These are phyloP conservation scores for Fusarium oligoseptatum DNA, from an alignment of 2,329 filamentous ascomycete genomes.

Conservation along the genomic window DNA sequence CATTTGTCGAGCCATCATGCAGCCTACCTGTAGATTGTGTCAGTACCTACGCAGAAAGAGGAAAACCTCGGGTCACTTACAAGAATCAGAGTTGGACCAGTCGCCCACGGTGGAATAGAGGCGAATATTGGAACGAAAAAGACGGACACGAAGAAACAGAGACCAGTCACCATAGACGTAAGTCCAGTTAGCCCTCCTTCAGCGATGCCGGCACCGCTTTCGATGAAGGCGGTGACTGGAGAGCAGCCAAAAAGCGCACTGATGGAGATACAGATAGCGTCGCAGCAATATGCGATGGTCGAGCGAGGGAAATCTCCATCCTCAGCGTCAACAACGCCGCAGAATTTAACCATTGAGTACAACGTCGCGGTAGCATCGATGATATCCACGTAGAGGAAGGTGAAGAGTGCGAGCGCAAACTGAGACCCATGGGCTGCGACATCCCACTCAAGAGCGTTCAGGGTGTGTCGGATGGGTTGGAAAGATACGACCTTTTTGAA, in stretches of 20 bases:
- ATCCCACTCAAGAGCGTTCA: constrained; percentile 78
- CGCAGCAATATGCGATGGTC: constrained; percentile 78
- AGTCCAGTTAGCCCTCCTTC: constrained; percentile 78
- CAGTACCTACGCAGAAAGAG: neutral
- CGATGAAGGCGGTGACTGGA: constrained; percentile 78
- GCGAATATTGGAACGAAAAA: constrained; percentile 81
- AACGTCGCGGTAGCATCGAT: constrained; percentile 79
- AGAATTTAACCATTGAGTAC: constrained; percentile 80
- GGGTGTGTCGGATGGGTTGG: constrained; percentile 75
- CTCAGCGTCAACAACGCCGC: constrained; percentile 68
- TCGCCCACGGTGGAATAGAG: constrained; percentile 79
- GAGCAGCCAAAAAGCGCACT: constrained; percentile 75
- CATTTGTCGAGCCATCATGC: constrained; percentile 81
- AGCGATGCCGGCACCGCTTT: constrained; percentile 77
- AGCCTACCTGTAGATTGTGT: constrained; percentile 65
- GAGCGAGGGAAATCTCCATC: constrained; percentile 84
- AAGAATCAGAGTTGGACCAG: constrained; percentile 82
- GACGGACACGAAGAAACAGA: constrained; percentile 75
- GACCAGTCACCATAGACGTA: constrained; percentile 73
- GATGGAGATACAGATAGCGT: constrained; percentile 75
- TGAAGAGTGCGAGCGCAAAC: constrained; percentile 80
- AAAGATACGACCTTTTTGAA: constrained; percentile 86
- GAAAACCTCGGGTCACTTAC: neutral
- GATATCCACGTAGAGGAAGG: constrained; percentile 80
- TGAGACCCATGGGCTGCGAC: constrained; percentile 74